phyloP scores from a whole-genome alignment of 1,284 basidiomycete genomes.

The Tremellales sp. region DNA sequence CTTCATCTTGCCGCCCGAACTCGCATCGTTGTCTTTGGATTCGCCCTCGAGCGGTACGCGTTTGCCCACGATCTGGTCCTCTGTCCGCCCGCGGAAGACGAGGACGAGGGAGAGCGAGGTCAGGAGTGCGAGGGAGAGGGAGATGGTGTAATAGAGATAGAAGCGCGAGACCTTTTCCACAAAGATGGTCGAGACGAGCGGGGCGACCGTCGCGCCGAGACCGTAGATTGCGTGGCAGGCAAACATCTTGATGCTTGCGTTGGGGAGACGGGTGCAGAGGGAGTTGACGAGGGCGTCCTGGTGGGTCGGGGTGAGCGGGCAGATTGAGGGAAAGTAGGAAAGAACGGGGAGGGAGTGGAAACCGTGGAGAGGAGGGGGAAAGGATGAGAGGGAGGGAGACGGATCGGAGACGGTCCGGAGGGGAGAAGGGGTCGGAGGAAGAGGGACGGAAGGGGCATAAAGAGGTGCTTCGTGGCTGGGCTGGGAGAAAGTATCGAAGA shows the following conservation, averaged over 20 bases:
- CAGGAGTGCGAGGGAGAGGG: constrained; percentile 56
- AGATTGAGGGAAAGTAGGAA: not conserved
- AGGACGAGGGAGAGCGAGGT: constrained; percentile 52
- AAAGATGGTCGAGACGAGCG: constrained; percentile 66
- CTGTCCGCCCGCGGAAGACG: constrained; percentile 58
- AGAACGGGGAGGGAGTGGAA: not conserved
- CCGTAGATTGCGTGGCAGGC: constrained; percentile 61
- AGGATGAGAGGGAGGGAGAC: no score
- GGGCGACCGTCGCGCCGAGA: constrained; percentile 62
- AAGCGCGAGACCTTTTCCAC: constrained; percentile 53
- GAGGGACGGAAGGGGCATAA: no score
- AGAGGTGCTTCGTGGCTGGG: no score
- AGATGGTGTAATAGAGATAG: constrained; percentile 62
- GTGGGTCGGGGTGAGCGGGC: not conserved
- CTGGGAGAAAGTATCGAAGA: no score
- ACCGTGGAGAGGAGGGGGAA: no score
- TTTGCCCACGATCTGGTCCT: constrained; percentile 51
- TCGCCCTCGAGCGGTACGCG: constrained; percentile 7
- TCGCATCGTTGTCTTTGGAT: not conserved
- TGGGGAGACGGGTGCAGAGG: constrained; percentile 30
- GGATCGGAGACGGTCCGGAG: no score
- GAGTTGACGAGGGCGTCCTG: constrained; percentile 45
- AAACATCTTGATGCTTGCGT: constrained; percentile 56
- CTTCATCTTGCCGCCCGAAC: constrained; percentile 35
- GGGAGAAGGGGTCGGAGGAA: no score